These are phyloP conservation scores for Aspergillus leporis DNA, from an alignment of 495 filamentous ascomycete genomes.

Conservation along the genomic window DNA sequence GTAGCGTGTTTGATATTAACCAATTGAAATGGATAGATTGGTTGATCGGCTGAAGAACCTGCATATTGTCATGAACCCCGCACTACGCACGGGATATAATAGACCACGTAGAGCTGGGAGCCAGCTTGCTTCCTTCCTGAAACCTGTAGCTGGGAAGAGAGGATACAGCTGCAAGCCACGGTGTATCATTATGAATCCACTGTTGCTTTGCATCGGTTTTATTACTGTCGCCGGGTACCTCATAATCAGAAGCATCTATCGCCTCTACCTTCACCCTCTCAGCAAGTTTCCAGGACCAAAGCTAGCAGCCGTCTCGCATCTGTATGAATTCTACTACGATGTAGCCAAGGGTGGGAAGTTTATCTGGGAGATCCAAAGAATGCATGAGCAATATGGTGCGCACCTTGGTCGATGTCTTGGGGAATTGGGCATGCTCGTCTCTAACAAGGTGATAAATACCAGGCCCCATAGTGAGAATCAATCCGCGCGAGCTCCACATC, in stretches of 20 bases:
- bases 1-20: too few relatives aligned
- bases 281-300: background rate
- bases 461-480: constrained; percentile 38
- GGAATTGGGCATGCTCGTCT: background rate
- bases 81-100: too few relatives aligned
- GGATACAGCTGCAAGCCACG: constrained; percentile 24
- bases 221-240: background rate
- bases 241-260: background rate
- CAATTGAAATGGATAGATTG: too few relatives aligned
- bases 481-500: constrained; percentile 34
- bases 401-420: background rate
- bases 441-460: background rate
- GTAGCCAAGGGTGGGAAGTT: background rate
- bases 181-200: background rate
- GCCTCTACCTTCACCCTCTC: background rate
- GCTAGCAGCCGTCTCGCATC: background rate
- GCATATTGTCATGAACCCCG: too few relatives aligned
- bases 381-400: background rate
- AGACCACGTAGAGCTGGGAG: too few relatives aligned
- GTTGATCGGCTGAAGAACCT: too few relatives aligned
- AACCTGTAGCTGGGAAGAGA: too few relatives aligned
- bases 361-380: background rate
- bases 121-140: too few relatives aligned
- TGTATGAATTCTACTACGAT: background rate
- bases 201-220: background rate